These are phyloP conservation scores for Chernovozyma aurita DNA, from an alignment of 1,139 yeast genomes.

Conservation along the genomic window DNA sequence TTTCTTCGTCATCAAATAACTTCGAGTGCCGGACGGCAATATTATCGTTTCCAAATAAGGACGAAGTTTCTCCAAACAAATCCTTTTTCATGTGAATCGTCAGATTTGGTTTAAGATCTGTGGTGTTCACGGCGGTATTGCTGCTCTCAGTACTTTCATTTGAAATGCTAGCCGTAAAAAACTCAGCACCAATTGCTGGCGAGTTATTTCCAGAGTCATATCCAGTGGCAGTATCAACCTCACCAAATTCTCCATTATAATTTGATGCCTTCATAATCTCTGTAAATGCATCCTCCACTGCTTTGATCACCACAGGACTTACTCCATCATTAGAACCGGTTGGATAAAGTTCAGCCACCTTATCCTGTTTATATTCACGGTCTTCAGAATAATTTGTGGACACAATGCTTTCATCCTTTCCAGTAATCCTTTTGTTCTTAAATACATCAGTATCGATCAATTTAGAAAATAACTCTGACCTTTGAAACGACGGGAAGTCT, in stretches of 20 bases:
- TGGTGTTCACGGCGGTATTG: neutral
- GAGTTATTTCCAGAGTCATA: neutral
- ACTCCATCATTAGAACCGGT: constrained; percentile 14
- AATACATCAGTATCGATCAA: constrained; percentile 37
- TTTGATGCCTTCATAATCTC: constrained; percentile 46
- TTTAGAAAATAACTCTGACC: constrained; percentile 30
- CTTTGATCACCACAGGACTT: constrained; percentile 48
- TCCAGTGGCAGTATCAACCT: neutral
- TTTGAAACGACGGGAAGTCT: constrained; percentile 57
- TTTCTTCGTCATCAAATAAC: constrained; percentile 30
- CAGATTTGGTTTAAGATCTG: constrained; percentile 4
- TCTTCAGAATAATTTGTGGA: neutral
- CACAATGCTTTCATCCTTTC: neutral
- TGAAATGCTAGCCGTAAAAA: neutral
- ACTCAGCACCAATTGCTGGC: neutral
- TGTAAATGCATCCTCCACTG: constrained; percentile 68
- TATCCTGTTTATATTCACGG: neutral
- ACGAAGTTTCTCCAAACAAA: constrained; percentile 31
- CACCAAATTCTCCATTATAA: neutral
- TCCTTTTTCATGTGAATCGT: constrained; percentile 25
- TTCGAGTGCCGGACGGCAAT: constrained; percentile 18
- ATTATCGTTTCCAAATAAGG: constrained; percentile 18
- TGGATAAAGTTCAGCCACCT: no score
- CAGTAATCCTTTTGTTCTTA: constrained; percentile 6
- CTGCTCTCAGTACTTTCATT: neutral